Evolutionary conservation across 345 rosid genomes (phyloP).

Genomic region (Dipteronia sinensis): DNA sequence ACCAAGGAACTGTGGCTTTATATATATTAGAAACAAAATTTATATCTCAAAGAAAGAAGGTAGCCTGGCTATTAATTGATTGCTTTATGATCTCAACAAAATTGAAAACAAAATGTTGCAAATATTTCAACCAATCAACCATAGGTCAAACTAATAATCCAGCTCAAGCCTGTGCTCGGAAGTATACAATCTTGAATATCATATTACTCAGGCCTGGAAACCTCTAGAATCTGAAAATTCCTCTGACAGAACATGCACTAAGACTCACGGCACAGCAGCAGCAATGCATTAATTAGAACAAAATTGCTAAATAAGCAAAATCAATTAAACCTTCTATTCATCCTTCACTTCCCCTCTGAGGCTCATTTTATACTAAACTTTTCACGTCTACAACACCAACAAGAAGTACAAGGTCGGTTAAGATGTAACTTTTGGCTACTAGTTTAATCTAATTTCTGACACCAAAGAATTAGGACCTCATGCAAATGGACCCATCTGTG

Average conservation of each 20-base stretch:
- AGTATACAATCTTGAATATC: not conserved
- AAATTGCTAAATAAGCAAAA: not conserved
- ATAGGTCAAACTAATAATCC: not conserved
- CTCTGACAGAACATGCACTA: not conserved
- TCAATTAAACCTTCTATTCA: not conserved
- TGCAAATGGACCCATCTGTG: not conserved
- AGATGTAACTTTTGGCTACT: not conserved
- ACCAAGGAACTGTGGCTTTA: too few species aligned
- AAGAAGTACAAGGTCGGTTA: not conserved
- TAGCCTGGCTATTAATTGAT: too few species aligned
- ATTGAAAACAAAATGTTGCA: too few species aligned
- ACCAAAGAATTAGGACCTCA: not conserved
- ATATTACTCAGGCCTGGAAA: not conserved
- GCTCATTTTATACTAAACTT: not conserved
- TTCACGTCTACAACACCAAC: not conserved
- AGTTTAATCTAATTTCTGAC: slow-evolving; percentile 1
- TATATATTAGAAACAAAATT: too few species aligned
- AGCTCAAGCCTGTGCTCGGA: not conserved
- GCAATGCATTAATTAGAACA: not conserved
- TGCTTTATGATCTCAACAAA: too few species aligned
- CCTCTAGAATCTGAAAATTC: not conserved
- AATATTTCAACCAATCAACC: too few species aligned
- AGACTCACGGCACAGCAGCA: not conserved
- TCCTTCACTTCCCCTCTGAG: not conserved
- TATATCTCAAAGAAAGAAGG: too few species aligned